phyloP scores from a whole-genome alignment of 2,329 filamentous ascomycete genomes.

The Fusarium agapanthi region DNA sequence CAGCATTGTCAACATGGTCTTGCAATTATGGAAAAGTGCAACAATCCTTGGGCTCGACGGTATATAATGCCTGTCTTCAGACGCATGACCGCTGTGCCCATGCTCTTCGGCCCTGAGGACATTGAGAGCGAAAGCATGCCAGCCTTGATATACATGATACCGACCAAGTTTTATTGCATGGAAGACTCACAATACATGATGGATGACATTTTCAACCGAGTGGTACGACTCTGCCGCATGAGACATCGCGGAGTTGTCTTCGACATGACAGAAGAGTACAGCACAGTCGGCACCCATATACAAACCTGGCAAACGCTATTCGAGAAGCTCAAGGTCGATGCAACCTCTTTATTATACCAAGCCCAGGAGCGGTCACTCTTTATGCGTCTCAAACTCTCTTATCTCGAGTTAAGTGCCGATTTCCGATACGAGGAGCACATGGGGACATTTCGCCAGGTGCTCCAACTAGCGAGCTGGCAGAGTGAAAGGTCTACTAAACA shows the following conservation, averaged over 20 bases:
- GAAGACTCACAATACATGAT: constrained; percentile 10
- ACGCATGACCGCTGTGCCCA: neutral
- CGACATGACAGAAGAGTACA: neutral
- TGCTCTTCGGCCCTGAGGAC: neutral
- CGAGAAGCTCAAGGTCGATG: neutral
- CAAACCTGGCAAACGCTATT: neutral
- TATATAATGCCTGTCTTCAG: constrained; percentile 9
- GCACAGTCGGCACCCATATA: neutral
- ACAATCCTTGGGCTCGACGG: neutral
- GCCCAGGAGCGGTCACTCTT: neutral
- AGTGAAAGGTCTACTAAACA: neutral
- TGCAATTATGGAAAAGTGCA: neutral
- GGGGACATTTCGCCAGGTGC: neutral
- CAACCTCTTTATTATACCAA: neutral
- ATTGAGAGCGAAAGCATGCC: neutral
- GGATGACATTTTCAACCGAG: constrained; percentile 4
- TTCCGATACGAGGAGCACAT: neutral
- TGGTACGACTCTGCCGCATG: neutral
- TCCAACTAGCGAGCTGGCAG: neutral
- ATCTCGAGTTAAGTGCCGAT: neutral
- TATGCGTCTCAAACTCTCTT: neutral
- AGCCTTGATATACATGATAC: neutral
- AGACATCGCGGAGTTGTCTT: neutral
- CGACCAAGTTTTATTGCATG: neutral
- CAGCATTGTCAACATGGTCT: neutral